These are phyloP conservation scores for Colletotrichum tofieldiae DNA, from an alignment of 2,329 filamentous ascomycete genomes.

Conservation along the genomic window DNA sequence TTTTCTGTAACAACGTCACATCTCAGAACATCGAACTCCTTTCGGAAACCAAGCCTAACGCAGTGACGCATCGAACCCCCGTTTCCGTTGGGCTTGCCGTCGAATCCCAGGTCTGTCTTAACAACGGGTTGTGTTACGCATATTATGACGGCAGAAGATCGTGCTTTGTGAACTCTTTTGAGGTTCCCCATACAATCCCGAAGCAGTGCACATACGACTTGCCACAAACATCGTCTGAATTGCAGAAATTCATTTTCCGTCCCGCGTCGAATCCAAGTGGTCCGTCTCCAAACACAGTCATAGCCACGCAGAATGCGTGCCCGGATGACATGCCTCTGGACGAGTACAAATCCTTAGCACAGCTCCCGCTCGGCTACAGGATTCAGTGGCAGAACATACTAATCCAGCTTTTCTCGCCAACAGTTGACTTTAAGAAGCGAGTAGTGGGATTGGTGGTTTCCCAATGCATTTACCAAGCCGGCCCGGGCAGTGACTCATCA, in stretches of 20 bases:
- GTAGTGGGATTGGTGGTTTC: constrained; percentile 64
- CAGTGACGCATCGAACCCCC: constrained; percentile 52
- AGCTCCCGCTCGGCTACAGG: constrained; percentile 62
- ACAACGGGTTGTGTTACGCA: constrained; percentile 60
- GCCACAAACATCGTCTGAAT: constrained; percentile 46
- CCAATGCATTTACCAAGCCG: constrained; percentile 66
- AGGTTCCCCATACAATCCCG: constrained; percentile 46
- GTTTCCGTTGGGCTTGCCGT: constrained; percentile 47
- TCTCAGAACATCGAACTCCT: constrained; percentile 48
- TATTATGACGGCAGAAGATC: constrained; percentile 53
- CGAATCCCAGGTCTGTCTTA: constrained; percentile 58
- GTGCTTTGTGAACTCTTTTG: constrained; percentile 43
- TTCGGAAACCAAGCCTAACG: constrained; percentile 55
- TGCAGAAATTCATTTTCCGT: constrained; percentile 59
- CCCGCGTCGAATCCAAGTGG: constrained; percentile 48
- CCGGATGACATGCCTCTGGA: constrained; percentile 63
- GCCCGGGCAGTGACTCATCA: constrained; percentile 48
- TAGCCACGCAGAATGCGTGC: constrained; percentile 65
- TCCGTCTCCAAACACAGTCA: constrained; percentile 63
- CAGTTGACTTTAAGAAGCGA: constrained; percentile 65
- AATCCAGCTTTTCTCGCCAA: constrained; percentile 62
- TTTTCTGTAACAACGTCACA: background rate
- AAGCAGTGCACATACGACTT: constrained; percentile 59
- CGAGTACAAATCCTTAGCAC: constrained; percentile 68
- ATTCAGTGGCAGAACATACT: constrained; percentile 73